These are phyloP conservation scores for Neopestalotiopsis clavispora DNA, from an alignment of 2,329 filamentous ascomycete genomes.

Conservation along the genomic window DNA sequence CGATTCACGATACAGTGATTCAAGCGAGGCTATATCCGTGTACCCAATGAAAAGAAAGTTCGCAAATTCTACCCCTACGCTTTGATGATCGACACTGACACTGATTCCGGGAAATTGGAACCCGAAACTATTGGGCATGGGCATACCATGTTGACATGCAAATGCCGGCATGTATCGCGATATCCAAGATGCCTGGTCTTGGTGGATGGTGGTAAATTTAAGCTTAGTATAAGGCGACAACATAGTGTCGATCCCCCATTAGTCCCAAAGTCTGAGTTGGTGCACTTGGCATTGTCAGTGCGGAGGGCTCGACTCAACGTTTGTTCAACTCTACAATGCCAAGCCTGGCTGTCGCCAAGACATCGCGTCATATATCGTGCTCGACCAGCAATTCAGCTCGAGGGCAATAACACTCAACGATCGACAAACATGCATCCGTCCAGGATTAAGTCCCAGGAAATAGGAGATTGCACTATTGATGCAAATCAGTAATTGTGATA, in stretches of 20 bases:
- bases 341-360: not conserved
- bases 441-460: not conserved
- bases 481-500: not conserved
- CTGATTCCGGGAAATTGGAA: not conserved
- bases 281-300: not conserved
- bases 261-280: not conserved
- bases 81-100: not conserved
- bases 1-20: not conserved
- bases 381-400: not conserved
- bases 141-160: not conserved
- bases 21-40: not conserved
- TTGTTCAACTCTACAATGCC: not conserved
- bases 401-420: not conserved
- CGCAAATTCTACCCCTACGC: too few relatives aligned
- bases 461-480: not conserved
- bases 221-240: not conserved
- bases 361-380: slow-evolving; percentile 12
- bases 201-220: not conserved
- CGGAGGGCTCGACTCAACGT: not conserved
- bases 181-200: not conserved
- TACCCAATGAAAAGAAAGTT: not conserved
- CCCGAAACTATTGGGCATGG: slow-evolving; percentile 4
- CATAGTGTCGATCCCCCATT: not conserved
- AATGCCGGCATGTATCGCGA: not conserved
- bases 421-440: slow-evolving; percentile 6